Evolutionary conservation across 257 asterid genomes (phyloP).

Genomic region (Jacaranda copaia): DNA sequence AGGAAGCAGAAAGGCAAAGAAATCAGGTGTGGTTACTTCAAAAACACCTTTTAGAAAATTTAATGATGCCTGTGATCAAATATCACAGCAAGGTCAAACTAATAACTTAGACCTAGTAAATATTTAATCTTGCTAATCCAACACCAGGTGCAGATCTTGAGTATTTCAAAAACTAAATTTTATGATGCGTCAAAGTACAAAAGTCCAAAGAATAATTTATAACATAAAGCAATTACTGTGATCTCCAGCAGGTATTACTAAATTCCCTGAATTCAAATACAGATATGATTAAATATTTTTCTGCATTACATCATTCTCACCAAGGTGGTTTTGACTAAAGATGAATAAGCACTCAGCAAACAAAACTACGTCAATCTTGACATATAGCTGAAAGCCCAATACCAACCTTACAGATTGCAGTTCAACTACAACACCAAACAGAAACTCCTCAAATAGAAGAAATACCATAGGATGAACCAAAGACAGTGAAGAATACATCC

Average conservation of each 20-base stretch:
- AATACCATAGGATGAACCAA: constrained; percentile 24
- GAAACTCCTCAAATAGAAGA: not conserved
- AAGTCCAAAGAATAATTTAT: constrained; percentile 19
- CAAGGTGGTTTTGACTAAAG: constrained; percentile 28
- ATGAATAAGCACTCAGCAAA: constrained; percentile 29
- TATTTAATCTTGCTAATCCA: constrained; percentile 16
- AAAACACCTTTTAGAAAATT: not conserved
- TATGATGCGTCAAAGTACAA: constrained; percentile 3
- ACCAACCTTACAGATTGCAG: not conserved
- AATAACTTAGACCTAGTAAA: constrained; percentile 4
- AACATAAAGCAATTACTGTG: constrained; percentile 18
- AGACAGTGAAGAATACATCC: constrained; percentile 7
- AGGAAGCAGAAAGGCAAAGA: constrained; percentile 17
- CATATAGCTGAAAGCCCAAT: constrained; percentile 1
- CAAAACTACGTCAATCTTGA: constrained; percentile 9
- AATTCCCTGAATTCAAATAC: constrained; percentile 1
- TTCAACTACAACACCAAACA: constrained; percentile 9
- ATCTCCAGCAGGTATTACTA: constrained; percentile 17
- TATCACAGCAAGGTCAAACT: constrained; percentile 20
- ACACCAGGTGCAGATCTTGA: constrained; percentile 6
- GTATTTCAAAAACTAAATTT: not conserved
- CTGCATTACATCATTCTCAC: constrained; percentile 23
- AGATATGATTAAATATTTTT: constrained; percentile 16
- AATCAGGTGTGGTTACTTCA: not conserved
- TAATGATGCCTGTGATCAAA: constrained; percentile 25